Percentiles rank a stretch among this genome's conserved stretches.
phyloP scores from a whole-genome alignment of 345 rosid species.

The Eucalyptus polybractea region DNA sequence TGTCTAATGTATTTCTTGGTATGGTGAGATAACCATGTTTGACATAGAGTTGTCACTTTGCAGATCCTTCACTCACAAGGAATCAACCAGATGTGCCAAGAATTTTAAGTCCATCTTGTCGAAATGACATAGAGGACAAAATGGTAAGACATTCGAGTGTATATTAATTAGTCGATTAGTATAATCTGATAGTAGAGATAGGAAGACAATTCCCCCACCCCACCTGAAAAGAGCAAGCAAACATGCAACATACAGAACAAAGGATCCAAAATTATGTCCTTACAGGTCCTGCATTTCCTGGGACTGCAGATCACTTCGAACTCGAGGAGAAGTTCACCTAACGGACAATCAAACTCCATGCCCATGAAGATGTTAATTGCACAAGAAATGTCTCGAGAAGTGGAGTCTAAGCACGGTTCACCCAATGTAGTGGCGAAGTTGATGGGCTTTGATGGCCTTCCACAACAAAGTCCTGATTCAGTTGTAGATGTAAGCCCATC shows the following conservation, averaged over 20 bases:
- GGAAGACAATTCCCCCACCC: not conserved
- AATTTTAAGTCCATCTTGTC: conserved; percentile 26
- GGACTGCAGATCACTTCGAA: conserved; percentile 44
- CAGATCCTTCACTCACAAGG: conserved; percentile 52
- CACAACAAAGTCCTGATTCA: conserved; percentile 31
- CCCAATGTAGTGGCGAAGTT: conserved; percentile 88
- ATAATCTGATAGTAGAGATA: not conserved
- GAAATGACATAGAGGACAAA: conserved; percentile 50
- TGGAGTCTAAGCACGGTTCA: conserved; percentile 30
- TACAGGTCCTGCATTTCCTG: not conserved
- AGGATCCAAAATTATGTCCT: not conserved
- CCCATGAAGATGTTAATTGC: conserved; percentile 83
- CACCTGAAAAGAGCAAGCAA: not conserved
- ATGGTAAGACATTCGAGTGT: conserved; percentile 12
- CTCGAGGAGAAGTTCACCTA: conserved; percentile 46
- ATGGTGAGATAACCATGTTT: not conserved
- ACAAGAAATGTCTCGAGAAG: conserved; percentile 74
- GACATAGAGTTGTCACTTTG: not conserved
- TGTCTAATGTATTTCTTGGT: not conserved
- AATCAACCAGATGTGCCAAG: conserved; percentile 57
- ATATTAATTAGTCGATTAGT: not conserved
- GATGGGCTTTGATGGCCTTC: conserved; percentile 93
- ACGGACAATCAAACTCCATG: conserved; percentile 39
- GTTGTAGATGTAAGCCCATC: conserved; percentile 35
- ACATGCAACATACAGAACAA: not conserved